phyloP scores from a whole-genome alignment of 73 alveolate genomes.

The Urostyla sp. region DNA sequence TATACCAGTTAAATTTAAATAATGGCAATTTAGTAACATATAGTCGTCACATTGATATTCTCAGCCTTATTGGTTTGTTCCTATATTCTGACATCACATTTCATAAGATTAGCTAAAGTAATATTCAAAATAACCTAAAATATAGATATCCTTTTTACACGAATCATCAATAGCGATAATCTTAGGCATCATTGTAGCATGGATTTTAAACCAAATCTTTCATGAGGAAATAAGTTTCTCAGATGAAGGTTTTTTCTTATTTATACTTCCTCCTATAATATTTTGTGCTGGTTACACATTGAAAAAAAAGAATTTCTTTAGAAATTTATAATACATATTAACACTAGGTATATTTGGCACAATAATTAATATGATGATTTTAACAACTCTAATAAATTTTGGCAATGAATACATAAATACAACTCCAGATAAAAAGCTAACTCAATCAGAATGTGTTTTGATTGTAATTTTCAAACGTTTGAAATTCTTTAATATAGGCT shows the following conservation, averaged over 20 bases:
- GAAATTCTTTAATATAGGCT: slow-evolving; percentile 72
- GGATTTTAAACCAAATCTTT: slow-evolving; percentile 33
- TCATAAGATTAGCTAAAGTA: slow-evolving; percentile 44
- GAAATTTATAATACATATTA: slow-evolving; percentile 60
- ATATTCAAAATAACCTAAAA: neutral
- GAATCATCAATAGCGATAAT: slow-evolving; percentile 81
- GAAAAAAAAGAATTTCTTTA: slow-evolving; percentile 67
- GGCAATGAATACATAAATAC: slow-evolving; percentile 41
- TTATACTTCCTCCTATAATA: slow-evolving; percentile 73
- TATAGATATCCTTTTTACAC: slow-evolving; percentile 58
- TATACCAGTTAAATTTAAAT: no score
- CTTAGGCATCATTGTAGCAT: slow-evolving; percentile 73
- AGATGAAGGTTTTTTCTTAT: slow-evolving; percentile 74
- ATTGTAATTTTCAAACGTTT: slow-evolving; percentile 60
- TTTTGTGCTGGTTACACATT: slow-evolving; percentile 73
- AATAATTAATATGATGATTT: slow-evolving; percentile 60
- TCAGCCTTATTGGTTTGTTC: slow-evolving; percentile 12
- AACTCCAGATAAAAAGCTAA: neutral
- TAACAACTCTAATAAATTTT: slow-evolving; percentile 48
- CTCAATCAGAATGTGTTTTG: slow-evolving; percentile 12
- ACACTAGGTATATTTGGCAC: slow-evolving; percentile 74
- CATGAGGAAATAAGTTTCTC: slow-evolving; percentile 65
- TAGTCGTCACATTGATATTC: neutral
- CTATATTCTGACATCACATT: slow-evolving; percentile 47
- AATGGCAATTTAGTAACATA: no score